Conservation (phyloP, 495 filamentous ascomycete genomes). For the Neurospora sp. region DNA sequence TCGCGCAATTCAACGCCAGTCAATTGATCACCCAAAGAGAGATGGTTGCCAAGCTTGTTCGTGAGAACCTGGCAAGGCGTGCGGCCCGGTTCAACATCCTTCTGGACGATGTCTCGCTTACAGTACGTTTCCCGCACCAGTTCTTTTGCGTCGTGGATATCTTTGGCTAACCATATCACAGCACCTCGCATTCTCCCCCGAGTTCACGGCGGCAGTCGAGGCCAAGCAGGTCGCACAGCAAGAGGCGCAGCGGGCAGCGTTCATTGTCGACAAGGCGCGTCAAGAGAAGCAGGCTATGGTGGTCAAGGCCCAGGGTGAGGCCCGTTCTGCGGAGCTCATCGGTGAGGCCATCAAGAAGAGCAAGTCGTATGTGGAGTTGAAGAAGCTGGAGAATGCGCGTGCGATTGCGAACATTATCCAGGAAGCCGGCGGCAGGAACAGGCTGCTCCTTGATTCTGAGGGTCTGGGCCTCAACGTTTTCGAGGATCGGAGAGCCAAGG, state of each 20-base stretch:
- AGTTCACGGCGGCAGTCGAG: slow-evolving; percentile 97
- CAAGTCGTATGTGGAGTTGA: slow-evolving; percentile 89
- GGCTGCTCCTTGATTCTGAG: slow-evolving; percentile 82
- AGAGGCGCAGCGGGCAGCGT: slow-evolving; percentile 93
- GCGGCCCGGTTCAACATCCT: slow-evolving; percentile 96
- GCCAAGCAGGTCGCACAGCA: slow-evolving; percentile 99
- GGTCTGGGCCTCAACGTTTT: slow-evolving; percentile 86
- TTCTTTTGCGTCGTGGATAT: background rate
- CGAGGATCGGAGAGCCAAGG: slow-evolving; percentile 40
- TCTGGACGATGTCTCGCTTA: slow-evolving; percentile 93
- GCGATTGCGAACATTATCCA: slow-evolving; percentile 76
- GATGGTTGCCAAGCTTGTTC: slow-evolving; percentile 81
- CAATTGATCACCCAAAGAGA: slow-evolving; percentile 98
- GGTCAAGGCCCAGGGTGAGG: slow-evolving; percentile 97
- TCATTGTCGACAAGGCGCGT: slow-evolving; percentile 96
- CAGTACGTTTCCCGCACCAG: slow-evolving; percentile 46
- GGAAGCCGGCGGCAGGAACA: slow-evolving; percentile 81
- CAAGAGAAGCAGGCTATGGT: slow-evolving; percentile 99
- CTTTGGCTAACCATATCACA: slow-evolving; percentile 28
- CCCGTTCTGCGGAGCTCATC: slow-evolving; percentile 93
- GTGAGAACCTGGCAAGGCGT: slow-evolving; percentile 83
- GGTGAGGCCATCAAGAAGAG: slow-evolving; percentile 99
- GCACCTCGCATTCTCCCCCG: slow-evolving; percentile 98
- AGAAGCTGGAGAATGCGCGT: slow-evolving; percentile 93
- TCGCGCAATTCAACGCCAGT: slow-evolving; percentile 97